Evolutionary conservation across 75 land plant genomes (phyloP), one percentile per base, ranked within the genome.

Genomic region (Chamaecyparis obtusa): DNA sequence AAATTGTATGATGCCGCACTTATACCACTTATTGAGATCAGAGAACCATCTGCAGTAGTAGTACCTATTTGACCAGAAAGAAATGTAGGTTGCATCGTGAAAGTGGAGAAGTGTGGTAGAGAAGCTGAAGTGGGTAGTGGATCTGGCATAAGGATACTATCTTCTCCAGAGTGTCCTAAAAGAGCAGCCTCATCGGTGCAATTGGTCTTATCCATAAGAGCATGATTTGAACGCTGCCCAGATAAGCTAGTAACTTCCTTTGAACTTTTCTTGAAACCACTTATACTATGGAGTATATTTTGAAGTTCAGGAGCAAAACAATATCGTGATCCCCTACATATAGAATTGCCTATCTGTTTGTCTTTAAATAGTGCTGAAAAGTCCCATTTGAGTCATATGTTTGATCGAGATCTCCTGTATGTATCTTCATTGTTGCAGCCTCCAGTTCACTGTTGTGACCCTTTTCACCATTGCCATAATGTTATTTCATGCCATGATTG

Each of bases 241-340:
- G 89, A 87, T 86, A 91, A 84, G 85, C 92, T 91, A 75, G 89
- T 84, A 17, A 91, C 92, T 76, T 91, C 92, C 92, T 90, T n/a
- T n/a, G n/a, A n/a, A n/a, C n/a, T n/a, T n/a, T n/a, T n/a, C n/a
- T n/a, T n/a, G n/a, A n/a, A n/a, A n/a, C n/a, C n/a, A n/a, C n/a
- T n/a, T n/a, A n/a, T n/a, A n/a, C n/a, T n/a, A n/a, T n/a, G n/a
- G n/a, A n/a, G n/a, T n/a, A n/a, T n/a, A n/a, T n/a, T n/a, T n/a
- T n/a, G n/a, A n/a, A n/a, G n/a, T n/a, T n/a, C n/a, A n/a, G n/a
- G n/a, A n/a, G n/a, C n/a, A n/a, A n/a, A n/a, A n/a, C n/a, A n/a
- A n/a, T n/a, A n/a, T n/a, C n/a, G n/a, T n/a, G n/a, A n/a, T n/a
- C n/a, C n/a, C n/a, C n/a, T n/a, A n/a, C n/a, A n/a, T n/a, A n/a